These are phyloP conservation scores for Raffaelea ambrosiae DNA, from an alignment of 2,329 filamentous ascomycete species.

Conservation along the genomic window DNA sequence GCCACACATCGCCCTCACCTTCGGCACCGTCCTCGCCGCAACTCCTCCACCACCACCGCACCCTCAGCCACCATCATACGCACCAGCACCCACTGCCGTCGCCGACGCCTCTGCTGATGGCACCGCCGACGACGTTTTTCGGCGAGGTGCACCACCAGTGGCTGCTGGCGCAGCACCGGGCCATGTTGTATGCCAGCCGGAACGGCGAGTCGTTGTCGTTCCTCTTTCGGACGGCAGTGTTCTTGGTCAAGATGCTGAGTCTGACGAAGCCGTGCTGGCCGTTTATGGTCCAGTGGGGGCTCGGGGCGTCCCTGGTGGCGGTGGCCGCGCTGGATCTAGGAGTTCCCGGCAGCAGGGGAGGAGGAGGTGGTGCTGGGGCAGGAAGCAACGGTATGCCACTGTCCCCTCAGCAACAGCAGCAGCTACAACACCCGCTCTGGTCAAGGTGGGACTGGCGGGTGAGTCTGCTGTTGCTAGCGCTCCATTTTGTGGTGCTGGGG, in stretches of 20 bases:
- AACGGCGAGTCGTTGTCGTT: constrained; percentile 25
- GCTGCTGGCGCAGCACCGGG: constrained; percentile 27
- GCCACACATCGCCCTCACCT: neutral
- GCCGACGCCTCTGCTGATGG: constrained; percentile 36
- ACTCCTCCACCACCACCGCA: neutral
- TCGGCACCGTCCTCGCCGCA: neutral
- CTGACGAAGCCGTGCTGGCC: constrained; percentile 64
- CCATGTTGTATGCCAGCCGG: constrained; percentile 19
- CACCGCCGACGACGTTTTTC: constrained; percentile 33
- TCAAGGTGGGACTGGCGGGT: constrained; percentile 25
- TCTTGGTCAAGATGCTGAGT: constrained; percentile 59
- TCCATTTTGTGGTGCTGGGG: constrained; percentile 26
- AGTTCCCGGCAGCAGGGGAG: constrained; percentile 19
- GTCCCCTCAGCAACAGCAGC: neutral
- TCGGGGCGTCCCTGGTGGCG: constrained; percentile 59
- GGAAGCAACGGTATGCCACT: neutral
- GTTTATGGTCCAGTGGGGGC: constrained; percentile 53
- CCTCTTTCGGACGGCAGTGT: constrained; percentile 48
- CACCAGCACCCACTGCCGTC: too few relatives aligned
- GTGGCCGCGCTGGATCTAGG: constrained; percentile 61
- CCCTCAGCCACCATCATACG: neutral
- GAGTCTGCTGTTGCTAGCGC: constrained; percentile 22
- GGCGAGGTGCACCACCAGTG: constrained; percentile 24
- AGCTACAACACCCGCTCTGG: neutral
- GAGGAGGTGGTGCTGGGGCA: neutral